Conservation (phyloP, 2,329 filamentous ascomycete genomes). For the Fusarium staphyleae region DNA sequence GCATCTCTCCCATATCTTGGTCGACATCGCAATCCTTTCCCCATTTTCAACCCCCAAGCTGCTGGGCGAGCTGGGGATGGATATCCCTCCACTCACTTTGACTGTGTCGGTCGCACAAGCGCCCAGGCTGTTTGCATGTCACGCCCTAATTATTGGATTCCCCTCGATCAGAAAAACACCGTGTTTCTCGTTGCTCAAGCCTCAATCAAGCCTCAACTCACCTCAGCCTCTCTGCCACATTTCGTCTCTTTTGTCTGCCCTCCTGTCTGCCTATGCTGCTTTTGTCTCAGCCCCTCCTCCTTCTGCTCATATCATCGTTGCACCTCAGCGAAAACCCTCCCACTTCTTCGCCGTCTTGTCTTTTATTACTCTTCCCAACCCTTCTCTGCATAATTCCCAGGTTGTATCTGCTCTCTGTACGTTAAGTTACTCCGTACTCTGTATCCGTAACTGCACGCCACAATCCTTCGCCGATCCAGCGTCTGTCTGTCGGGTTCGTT, state of each 20-base stretch:
- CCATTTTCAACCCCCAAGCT: constrained; percentile 7
- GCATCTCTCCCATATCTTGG: constrained; percentile 9
- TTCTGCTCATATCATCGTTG: constrained; percentile 18
- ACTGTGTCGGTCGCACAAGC: constrained; percentile 34
- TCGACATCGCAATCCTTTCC: constrained; percentile 24
- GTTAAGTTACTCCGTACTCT: too few species aligned
- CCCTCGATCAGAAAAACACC: constrained; percentile 26
- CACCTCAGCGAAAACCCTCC: constrained; percentile 15
- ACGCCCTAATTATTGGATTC: constrained; percentile 25
- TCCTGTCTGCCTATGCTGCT: not conserved
- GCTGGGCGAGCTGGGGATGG: not conserved
- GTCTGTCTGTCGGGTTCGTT: constrained; percentile 19
- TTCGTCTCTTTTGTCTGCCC: not conserved
- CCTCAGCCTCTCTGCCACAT: constrained; percentile 24
- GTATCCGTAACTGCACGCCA: constrained; percentile 24
- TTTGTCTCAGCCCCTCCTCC: constrained; percentile 27
- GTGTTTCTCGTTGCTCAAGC: constrained; percentile 29
- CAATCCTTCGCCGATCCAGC: constrained; percentile 19
- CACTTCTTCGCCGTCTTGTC: not conserved
- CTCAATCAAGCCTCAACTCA: too few species aligned
- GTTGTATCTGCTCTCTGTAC: too few species aligned
- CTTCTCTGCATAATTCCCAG: constrained; percentile 3
- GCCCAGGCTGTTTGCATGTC: constrained; percentile 29
- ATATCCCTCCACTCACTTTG: constrained; percentile 12
- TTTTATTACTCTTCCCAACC: not conserved